Evolutionary conservation across 768 basidiomycete species (phyloP), one percentile per base, ranked within the genome.

Genomic region (Pulveroboletus sp.): DNA sequence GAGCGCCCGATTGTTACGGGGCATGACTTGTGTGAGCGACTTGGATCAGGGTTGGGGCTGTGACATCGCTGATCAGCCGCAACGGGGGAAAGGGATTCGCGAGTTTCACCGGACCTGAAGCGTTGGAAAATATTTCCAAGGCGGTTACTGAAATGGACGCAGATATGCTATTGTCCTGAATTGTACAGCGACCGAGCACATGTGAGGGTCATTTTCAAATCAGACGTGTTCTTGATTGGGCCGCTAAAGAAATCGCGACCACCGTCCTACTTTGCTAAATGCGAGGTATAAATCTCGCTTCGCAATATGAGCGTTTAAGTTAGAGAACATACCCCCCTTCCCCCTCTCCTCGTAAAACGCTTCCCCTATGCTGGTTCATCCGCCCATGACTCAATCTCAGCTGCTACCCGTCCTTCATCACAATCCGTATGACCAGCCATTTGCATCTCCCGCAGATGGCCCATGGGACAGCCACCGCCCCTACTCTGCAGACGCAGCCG

Each of bases 401-500:
- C 67, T 69, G 40, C 56, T 75, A 43, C 62, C 75, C 59, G 79
- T 82, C 76, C 79, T 81, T 57, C 76, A 80, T 56, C 73, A 84
- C 61, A 78, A 81, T 62, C 71, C 78, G 45, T 61, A 65, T 57
- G 83, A 86, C 70, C 75, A 78, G 35, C 73, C 78, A 52, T 73
- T 85, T 39, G 73, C 80, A 59, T 80, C 71, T n/a, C 60, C 59
- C 1, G 46, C 49, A 24, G 78, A 80, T 55, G 49, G 73, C 49
- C 51, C 73, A 52, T 83, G 80, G 79, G 77, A 82, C 61, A 64
- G 65, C 41, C 70, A 67, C 15, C 69, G 51, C 15, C 36, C 73
- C 46, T 76, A 70, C 59, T 70, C 76, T 38, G 44, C 49, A 12
- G 61, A 55, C 35, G 12, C 62, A 36, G 57, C 73, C 49, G 71